These are phyloP conservation scores for Crithidia sp. DNA, from an alignment of 208 protist species.

Conservation along the genomic window DNA sequence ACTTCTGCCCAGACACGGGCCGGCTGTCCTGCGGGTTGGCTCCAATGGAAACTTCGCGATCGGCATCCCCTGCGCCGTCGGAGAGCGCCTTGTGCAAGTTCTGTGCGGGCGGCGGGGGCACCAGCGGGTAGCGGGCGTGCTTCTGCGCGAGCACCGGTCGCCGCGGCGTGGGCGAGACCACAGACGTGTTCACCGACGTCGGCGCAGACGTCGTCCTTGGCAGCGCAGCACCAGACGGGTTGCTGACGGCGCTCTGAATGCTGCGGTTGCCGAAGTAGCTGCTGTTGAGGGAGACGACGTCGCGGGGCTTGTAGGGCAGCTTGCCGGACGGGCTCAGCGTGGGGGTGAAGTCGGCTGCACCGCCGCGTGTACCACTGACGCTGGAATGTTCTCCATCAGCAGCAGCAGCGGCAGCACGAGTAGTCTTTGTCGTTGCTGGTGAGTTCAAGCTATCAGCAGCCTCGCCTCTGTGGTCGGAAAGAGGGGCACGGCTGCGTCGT, in stretches of 20 bases:
- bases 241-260: conserved; percentile 37
- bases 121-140: neutral
- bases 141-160: neutral
- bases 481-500: neutral
- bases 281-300: conserved; percentile 49
- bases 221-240: conserved; percentile 39
- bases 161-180: neutral
- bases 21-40: no score
- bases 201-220: conserved; percentile 1
- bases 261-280: conserved; percentile 62
- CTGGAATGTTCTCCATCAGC: no score
- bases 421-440: neutral
- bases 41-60: conserved; percentile 5
- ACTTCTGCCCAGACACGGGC: neutral
- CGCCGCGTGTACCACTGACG: neutral
- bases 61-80: neutral
- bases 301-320: conserved; percentile 55
- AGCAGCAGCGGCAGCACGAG: no score
- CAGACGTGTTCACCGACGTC: neutral
- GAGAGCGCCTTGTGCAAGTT: neutral
- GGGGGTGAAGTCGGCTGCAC: conserved; percentile 9
- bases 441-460: neutral
- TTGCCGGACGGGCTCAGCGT: conserved; percentile 12
- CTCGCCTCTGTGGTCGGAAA: neutral
- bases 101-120: neutral